phyloP scores from a whole-genome alignment of 805 yeast species.

The Lipomyces orientalis region DNA sequence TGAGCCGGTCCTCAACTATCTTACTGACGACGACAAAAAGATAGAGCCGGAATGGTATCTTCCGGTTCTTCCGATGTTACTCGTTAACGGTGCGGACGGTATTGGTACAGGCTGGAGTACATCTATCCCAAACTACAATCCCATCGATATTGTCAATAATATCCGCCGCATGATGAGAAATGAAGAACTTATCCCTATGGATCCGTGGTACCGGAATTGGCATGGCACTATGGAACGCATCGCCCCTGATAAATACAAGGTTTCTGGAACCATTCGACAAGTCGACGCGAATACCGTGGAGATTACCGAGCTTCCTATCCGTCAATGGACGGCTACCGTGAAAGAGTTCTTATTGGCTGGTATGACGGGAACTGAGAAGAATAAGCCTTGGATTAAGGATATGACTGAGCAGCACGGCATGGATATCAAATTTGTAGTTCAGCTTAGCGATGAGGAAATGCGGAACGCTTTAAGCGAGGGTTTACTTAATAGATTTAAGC shows the following conservation, averaged over 20 bases:
- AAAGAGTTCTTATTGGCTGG: slow-evolving; percentile 83
- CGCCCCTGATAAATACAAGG: slow-evolving; percentile 70
- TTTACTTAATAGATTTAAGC: slow-evolving; percentile 80
- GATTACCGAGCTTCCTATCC: slow-evolving; percentile 90
- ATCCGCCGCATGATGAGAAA: slow-evolving; percentile 68
- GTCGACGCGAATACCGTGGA: slow-evolving; percentile 79
- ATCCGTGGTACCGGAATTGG: slow-evolving; percentile 98
- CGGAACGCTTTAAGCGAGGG: slow-evolving; percentile 75
- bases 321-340: slow-evolving; percentile 89
- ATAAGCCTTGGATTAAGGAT: slow-evolving; percentile 86
- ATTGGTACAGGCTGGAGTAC: slow-evolving; percentile 99
- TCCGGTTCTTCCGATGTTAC: slow-evolving; percentile 92
- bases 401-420: slow-evolving; percentile 92
- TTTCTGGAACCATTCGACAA: slow-evolving; percentile 82
- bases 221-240: slow-evolving; percentile 74
- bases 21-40: slow-evolving; percentile 90
- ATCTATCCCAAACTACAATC: slow-evolving; percentile 87
- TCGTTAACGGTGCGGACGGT: slow-evolving; percentile 96
- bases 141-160: slow-evolving; percentile 78
- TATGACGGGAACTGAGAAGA: slow-evolving; percentile 73
- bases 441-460: slow-evolving; percentile 81
- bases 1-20: slow-evolving; percentile 73
- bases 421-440: slow-evolving; percentile 73
- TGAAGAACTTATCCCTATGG: slow-evolving; percentile 72
- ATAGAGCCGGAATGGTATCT: slow-evolving; percentile 96